Base-by-base conservation (phyloP, 2,329 filamentous ascomycete species). In the Paraphaeosphaeria sporulosa region DNA sequence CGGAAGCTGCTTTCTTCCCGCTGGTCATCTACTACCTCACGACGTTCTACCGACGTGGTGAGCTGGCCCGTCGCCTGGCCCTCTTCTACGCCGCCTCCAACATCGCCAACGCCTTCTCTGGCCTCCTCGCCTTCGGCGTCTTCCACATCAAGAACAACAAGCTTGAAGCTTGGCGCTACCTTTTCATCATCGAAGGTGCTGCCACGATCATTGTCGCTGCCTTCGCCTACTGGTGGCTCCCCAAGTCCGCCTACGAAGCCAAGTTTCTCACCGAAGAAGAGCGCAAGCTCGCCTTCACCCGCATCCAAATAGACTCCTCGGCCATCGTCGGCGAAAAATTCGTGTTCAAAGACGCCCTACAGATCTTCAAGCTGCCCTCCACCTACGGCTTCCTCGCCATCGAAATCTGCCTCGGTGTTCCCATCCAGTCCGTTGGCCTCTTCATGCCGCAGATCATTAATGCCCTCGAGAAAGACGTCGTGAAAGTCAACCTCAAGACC, bases 401-500 rank as follows among this genome's bases (percentile, higher is more conserved):
- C 61, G 83, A 87, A 70, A 82, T 87, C 57, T 88, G 86, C 65
- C 78, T 87, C 15, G 86, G 86, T 38, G 85, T 88, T 0, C 86
- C 86, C 0, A 71, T 88, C 12, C 85, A 87, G 63, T 84, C 82
- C 5, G 85, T 87, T 4, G 76, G 79, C 0, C 79, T 87, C 1
- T 88, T 88, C 72, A 73, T 88, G 48, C 86, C 86, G 0, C 84
- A 87, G 62, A 88, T 88, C 62, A 80, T 88, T 21, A 75, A 74
- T 3, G 75, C 84, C 2, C 77, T 88, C 4, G 82, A 82, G 10
- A 87, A 85, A 70, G 66, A 73, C 51, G 83, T 81, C n/a, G 82
- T 87, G 61, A 87, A 87, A 68, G 93, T 91, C 0, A 94, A 95
- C 69, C 83, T 94, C 0, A 93, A 91, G 78, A 94, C 91, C 0